Evolutionary conservation across 1,139 yeast species (phyloP).

Genomic region (Wickerhamomyces sp.): DNA sequence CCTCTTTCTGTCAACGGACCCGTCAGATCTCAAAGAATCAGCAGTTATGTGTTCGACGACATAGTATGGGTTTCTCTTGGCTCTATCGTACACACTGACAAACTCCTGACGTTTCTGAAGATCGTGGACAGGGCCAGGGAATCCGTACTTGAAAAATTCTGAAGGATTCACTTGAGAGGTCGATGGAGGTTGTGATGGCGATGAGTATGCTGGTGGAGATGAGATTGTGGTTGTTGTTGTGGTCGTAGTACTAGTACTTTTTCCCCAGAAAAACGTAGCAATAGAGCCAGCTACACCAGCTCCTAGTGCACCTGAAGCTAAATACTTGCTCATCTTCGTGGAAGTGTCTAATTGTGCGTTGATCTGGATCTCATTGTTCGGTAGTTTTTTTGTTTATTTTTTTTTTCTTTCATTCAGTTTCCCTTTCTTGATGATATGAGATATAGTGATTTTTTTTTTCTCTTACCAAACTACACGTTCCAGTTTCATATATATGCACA

Average conservation of each 20-base stretch:
- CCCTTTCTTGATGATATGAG: no score
- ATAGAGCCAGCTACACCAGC: slow-evolving; percentile 18
- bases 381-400: background rate
- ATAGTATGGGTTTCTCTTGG: slow-evolving; percentile 86
- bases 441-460: no score
- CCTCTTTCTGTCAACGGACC: slow-evolving; percentile 62
- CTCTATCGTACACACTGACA: slow-evolving; percentile 80
- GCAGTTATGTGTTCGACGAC: slow-evolving; percentile 88
- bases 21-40: slow-evolving; percentile 47
- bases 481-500: no score
- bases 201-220: slow-evolving; percentile 4
- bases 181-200: background rate
- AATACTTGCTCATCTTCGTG: slow-evolving; percentile 20
- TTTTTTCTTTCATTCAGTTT: no score
- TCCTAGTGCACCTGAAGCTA: slow-evolving; percentile 16
- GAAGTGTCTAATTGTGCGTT: no score
- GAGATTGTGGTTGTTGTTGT: slow-evolving; percentile 3
- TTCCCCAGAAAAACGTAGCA: slow-evolving; percentile 23
- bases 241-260: slow-evolving; percentile 7
- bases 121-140: slow-evolving; percentile 93
- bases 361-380: background rate
- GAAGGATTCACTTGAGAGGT: slow-evolving; percentile 53
- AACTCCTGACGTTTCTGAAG: slow-evolving; percentile 68
- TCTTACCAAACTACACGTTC: no score
- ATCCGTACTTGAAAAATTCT: slow-evolving; percentile 82